Conservation (phyloP, 2,329 filamentous ascomycete genomes). For the Botrytis porri region DNA sequence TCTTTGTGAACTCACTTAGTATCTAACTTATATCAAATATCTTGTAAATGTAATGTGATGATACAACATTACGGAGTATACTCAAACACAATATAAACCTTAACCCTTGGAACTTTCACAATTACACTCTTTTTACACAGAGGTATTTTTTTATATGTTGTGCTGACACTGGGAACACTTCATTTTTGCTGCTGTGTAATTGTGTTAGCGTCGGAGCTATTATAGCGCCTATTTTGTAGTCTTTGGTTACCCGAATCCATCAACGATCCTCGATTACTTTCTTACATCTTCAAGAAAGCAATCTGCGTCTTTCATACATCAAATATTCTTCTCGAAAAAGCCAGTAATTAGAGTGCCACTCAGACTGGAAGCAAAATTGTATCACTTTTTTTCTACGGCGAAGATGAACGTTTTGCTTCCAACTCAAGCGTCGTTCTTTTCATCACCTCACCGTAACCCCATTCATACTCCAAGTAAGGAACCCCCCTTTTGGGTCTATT, state of each 20-base stretch:
- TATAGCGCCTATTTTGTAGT: constrained; percentile 2
- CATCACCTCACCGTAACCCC: constrained; percentile 54
- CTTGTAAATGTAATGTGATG: background rate
- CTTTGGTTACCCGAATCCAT: constrained; percentile 17
- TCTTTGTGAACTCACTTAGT: background rate
- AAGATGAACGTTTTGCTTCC: constrained; percentile 63
- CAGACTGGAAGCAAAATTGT: background rate
- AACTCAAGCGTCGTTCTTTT: constrained; percentile 54
- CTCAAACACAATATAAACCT: background rate
- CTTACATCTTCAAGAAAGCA: constrained; percentile 18
- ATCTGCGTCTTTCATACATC: background rate
- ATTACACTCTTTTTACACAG: background rate
- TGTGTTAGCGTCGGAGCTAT: constrained; percentile 8
- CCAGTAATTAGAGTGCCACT: background rate
- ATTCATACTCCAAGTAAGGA: constrained; percentile 52
- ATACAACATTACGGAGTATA: background rate
- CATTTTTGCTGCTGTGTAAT: background rate
- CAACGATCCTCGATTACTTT: constrained; percentile 14
- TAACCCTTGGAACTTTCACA: background rate
- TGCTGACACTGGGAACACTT: background rate
- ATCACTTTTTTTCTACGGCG: constrained; percentile 1
- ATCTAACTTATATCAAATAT: background rate
- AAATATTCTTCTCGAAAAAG: background rate
- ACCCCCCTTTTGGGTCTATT: constrained; percentile 49
- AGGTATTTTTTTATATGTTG: background rate